Evolutionary conservation across 2,329 filamentous ascomycete species (phyloP), one percentile per base, ranked within the genome.

Genomic region (Claviceps lovelessii): DNA sequence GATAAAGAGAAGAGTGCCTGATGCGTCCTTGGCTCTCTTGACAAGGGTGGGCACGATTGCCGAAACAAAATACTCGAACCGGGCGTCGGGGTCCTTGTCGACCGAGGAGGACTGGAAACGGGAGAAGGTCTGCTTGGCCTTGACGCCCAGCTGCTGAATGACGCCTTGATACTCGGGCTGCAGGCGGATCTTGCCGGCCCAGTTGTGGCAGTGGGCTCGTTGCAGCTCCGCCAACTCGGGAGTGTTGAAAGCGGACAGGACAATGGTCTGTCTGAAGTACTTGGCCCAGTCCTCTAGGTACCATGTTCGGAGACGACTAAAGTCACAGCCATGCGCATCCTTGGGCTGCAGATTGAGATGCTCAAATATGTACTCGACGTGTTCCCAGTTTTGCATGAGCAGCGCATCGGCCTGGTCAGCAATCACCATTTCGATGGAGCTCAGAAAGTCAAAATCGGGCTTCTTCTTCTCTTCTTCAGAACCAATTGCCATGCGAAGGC

Each of bases 341-440:
- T 85, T 88, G 42, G 93, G 91, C 63, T 95, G 88, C 28, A 86
- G 76, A 67, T 98, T 98, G 58, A 98, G 79, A 67, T 95, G 88
- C 58, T 88, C 83, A 64, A 97, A 90, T 62, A 96, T 86, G 67
- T 87, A 88, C 67, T 94, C 88, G 57, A 96, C 81, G 66, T 98
- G 91, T 64, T 96, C 90, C 90, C 91, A 97, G 68, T 95, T 97
- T 68, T 98, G 93, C 90, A 96, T 96, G 9, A 95, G 80, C 46
- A 96, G 79, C 0, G 90, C 90, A 68, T 97, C 90, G 13, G 89
- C 86, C 70, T 97, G 90, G 67, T 98, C 93, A 57, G 95, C 77
- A 49, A 97, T 77, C 37, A 93, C 83, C 52, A 98, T 71, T 70
- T 98, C 93, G 62, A 98, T 88, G 1, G 91, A 97, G 55, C 87